Percentiles rank a stretch among this genome's conserved stretches.
Conservation (phyloP, 331 rosid genomes). For the Pyracantha coccinea region DNA sequence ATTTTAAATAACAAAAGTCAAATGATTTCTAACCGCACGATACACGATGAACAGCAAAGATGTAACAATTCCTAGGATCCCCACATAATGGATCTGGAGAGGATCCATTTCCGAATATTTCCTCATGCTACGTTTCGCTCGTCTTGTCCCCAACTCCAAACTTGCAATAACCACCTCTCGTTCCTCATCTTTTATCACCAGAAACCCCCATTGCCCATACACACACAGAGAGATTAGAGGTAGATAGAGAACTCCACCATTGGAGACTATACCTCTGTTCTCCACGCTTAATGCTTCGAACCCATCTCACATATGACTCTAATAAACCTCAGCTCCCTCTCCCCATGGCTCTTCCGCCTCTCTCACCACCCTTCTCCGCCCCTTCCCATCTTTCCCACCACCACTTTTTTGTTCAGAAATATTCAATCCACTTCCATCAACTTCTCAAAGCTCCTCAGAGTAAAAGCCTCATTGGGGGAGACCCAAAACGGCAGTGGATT, state of each 20-base stretch:
- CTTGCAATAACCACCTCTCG: constrained; percentile 24
- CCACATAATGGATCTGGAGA: too few species aligned
- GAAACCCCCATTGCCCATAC: background rate
- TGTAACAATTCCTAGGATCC: too few species aligned
- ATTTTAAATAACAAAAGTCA: too few species aligned
- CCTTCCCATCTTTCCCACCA: constrained; percentile 20
- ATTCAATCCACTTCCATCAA: constrained; percentile 19
- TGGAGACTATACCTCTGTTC: background rate
- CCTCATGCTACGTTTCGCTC: background rate
- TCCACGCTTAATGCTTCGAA: background rate
- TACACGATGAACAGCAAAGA: too few species aligned
- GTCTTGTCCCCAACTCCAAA: background rate
- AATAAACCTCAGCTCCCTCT: constrained; percentile 36
- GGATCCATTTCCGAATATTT: too few species aligned
- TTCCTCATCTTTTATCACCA: constrained; percentile 42
- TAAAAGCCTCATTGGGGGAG: constrained; percentile 52
- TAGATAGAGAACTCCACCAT: background rate
- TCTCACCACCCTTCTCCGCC: constrained; percentile 25
- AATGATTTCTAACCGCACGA: too few species aligned
- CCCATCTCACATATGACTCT: constrained; percentile 35
- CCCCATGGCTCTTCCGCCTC: constrained; percentile 41
- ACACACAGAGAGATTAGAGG: background rate
- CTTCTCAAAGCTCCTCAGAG: constrained; percentile 15
- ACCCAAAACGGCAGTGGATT: constrained; percentile 21
- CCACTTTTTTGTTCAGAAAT: constrained; percentile 13